Conservation (phyloP, 352 stramenopile genomes). For the Saprolegnia diclina region DNA sequence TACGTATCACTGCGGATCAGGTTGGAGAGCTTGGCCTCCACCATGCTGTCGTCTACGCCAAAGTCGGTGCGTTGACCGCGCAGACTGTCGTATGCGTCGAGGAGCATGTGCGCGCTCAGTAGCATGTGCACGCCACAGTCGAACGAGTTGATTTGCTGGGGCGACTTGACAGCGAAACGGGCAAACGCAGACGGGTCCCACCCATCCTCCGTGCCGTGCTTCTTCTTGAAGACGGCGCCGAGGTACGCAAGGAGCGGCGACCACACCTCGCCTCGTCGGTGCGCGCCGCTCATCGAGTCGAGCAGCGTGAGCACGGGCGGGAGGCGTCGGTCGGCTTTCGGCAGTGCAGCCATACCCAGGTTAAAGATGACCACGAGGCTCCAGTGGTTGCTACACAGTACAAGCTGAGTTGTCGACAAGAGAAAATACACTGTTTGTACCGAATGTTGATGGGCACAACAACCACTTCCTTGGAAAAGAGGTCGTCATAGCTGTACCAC, state of each 20-base stretch:
- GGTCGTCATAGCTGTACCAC: conserved; percentile 54
- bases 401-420: no score
- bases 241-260: conserved; percentile 13
- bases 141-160: conserved; percentile 55
- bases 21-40: background rate
- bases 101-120: conserved; percentile 53
- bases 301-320: background rate
- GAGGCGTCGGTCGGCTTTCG: conserved; percentile 33
- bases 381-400: conserved; percentile 70
- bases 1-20: background rate
- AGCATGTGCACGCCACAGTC: conserved; percentile 66
- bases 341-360: conserved; percentile 34
- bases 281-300: conserved; percentile 6
- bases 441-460: conserved; percentile 86
- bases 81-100: conserved; percentile 27
- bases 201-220: conserved; percentile 27
- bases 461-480: conserved; percentile 69
- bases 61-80: background rate
- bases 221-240: conserved; percentile 16
- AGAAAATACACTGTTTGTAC: no score
- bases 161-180: conserved; percentile 31
- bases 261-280: conserved; percentile 37
- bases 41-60: background rate
- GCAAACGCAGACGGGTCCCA: conserved; percentile 3
- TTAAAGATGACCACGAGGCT: conserved; percentile 78